These are phyloP conservation scores for Curvularia sp. DNA, from an alignment of 2,329 filamentous ascomycete species.

Conservation along the genomic window DNA sequence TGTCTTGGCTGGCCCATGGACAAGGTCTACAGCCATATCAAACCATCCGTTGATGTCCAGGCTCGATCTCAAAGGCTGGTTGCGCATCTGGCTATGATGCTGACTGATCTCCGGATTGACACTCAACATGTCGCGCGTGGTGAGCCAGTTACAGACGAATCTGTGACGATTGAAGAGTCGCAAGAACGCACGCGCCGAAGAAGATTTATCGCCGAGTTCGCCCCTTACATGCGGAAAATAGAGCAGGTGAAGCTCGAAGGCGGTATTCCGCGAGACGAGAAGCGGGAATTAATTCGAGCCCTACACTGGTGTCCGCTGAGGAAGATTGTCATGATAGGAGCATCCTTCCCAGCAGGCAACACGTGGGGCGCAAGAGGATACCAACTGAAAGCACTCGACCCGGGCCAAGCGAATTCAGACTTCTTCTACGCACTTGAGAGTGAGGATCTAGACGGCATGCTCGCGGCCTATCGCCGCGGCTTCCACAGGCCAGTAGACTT, in stretches of 20 bases:
- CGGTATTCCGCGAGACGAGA: constrained; percentile 57
- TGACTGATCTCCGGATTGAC: constrained; percentile 55
- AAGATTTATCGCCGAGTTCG: constrained; percentile 55
- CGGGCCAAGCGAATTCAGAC: constrained; percentile 27
- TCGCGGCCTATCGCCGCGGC: constrained; percentile 36
- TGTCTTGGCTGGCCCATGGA: constrained; percentile 58
- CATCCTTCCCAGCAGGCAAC: constrained; percentile 54
- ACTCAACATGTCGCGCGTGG: constrained; percentile 40
- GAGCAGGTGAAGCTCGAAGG: constrained; percentile 57
- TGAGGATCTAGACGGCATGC: constrained; percentile 38
- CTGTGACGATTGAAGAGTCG: constrained; percentile 19
- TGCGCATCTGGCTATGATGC: constrained; percentile 49
- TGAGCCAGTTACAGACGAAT: constrained; percentile 43
- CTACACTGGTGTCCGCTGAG: constrained; percentile 52
- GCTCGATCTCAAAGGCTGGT: constrained; percentile 44
- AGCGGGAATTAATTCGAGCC: constrained; percentile 55
- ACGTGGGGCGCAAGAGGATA: constrained; percentile 53
- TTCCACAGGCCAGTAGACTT: constrained; percentile 29
- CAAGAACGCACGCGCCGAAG: constrained; percentile 41
- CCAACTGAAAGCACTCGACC: constrained; percentile 42
- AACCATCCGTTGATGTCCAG: constrained; percentile 33
- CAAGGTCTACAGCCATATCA: constrained; percentile 51
- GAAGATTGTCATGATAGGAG: constrained; percentile 57
- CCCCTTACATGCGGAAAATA: constrained; percentile 52
- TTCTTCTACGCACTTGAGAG: constrained; percentile 38